A percentile compares a stretch with the other conserved stretches of the same genome.
Conservation (phyloP, 2,329 filamentous ascomycete genomes). For the Fonsecaea monophora region DNA sequence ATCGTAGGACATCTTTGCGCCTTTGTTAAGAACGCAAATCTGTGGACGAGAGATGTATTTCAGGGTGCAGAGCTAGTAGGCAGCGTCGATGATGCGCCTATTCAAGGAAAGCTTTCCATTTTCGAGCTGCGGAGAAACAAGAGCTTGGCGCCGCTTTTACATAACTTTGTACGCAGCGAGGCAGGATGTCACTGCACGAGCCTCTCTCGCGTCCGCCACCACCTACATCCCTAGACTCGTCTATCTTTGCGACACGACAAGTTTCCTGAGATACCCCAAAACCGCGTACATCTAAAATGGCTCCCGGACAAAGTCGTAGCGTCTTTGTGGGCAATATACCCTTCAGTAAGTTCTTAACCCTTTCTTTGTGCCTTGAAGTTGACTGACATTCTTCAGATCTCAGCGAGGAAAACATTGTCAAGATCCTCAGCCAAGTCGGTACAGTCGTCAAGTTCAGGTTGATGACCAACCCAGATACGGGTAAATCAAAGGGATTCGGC, state of each 20-base stretch:
- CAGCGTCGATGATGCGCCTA: slow-evolving; percentile 23
- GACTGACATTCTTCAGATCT: slow-evolving; percentile 66
- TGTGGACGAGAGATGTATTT: not conserved
- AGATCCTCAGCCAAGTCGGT: slow-evolving; percentile 89
- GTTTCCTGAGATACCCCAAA: not conserved
- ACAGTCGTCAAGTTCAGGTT: slow-evolving; percentile 90
- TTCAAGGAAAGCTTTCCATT: not conserved
- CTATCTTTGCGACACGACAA: not conserved
- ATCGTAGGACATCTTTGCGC: slow-evolving; percentile 45
- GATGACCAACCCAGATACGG: slow-evolving; percentile 94
- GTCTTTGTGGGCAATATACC: slow-evolving; percentile 66
- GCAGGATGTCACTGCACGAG: not conserved
- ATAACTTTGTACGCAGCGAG: not conserved
- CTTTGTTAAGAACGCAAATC: slow-evolving; percentile 25
- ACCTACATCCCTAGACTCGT: not conserved
- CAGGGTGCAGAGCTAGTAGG: slow-evolving; percentile 15
- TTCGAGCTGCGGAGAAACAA: slow-evolving; percentile 12
- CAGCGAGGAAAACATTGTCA: slow-evolving; percentile 93
- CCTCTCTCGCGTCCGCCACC: not conserved
- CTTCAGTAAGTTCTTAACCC: slow-evolving; percentile 69
- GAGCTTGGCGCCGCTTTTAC: slow-evolving; percentile 11
- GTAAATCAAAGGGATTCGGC: slow-evolving; percentile 92
- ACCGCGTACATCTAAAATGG: slow-evolving; percentile 43
- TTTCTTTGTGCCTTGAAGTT: slow-evolving; percentile 8
- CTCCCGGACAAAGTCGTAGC: slow-evolving; percentile 52